Evolutionary conservation across 108 stramenopile species (phyloP).

Genomic region (Skeletonema grethae): DNA sequence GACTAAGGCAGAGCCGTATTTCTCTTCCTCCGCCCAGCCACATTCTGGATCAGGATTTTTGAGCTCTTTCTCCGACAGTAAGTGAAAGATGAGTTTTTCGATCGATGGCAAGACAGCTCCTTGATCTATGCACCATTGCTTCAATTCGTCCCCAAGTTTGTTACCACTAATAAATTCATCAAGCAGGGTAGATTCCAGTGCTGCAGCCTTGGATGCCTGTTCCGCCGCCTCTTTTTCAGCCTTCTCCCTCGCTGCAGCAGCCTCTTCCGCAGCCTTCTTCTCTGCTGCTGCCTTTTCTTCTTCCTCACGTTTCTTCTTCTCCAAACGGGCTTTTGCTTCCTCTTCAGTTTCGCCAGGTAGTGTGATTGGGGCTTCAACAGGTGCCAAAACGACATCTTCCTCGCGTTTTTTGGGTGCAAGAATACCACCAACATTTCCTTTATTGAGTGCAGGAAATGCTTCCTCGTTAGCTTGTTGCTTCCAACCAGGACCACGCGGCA

Average conservation of each 20-base stretch:
- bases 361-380: constrained; percentile 56
- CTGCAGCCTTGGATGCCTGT: constrained; percentile 35
- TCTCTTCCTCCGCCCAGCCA: constrained; percentile 69
- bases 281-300: constrained; percentile 47
- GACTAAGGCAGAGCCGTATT: constrained; percentile 69
- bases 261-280: constrained; percentile 48
- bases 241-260: constrained; percentile 28
- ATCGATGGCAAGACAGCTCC: constrained; percentile 54
- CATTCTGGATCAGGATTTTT: constrained; percentile 76
- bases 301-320: constrained; percentile 51
- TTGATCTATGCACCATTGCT: constrained; percentile 63
- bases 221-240: constrained; percentile 34
- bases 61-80: constrained; percentile 65
- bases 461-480: constrained; percentile 14
- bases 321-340: constrained; percentile 51
- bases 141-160: constrained; percentile 73
- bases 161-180: constrained; percentile 69
- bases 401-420: constrained; percentile 40
- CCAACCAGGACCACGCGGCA: constrained; percentile 48
- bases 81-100: constrained; percentile 66
- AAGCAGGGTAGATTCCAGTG: constrained; percentile 47
- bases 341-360: constrained; percentile 48
- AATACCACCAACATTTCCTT: constrained; percentile 24
- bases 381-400: constrained; percentile 44
- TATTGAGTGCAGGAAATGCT: constrained; percentile 30